These are phyloP conservation scores for Sporothrix sp. DNA, from an alignment of 2,329 filamentous ascomycete species.

Conservation along the genomic window DNA sequence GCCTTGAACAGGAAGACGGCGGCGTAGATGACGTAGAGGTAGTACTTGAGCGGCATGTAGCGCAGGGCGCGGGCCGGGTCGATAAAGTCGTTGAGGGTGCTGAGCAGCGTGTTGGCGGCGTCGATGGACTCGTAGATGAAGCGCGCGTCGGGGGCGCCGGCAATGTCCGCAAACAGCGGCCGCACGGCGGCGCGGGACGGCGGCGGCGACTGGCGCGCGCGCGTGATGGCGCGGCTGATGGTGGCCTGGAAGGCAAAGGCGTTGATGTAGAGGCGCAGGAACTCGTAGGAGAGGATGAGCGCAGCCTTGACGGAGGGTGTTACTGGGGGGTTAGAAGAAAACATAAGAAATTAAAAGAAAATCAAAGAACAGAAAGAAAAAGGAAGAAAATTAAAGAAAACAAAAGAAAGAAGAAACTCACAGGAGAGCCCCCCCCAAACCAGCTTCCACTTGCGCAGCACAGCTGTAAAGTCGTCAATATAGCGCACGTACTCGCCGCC, in stretches of 20 bases:
- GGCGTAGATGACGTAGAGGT: slow-evolving; percentile 52
- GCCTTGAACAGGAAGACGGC: slow-evolving; percentile 58
- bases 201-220: slow-evolving; percentile 28
- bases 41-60: slow-evolving; percentile 56
- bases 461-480: slow-evolving; percentile 61
- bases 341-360: too few relatives aligned
- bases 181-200: slow-evolving; percentile 22
- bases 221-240: slow-evolving; percentile 38
- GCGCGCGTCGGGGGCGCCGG: slow-evolving; percentile 51
- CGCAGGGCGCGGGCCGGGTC: slow-evolving; percentile 49
- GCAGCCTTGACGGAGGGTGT: slow-evolving; percentile 58
- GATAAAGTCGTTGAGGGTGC: slow-evolving; percentile 49
- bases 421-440: slow-evolving; percentile 60
- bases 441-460: slow-evolving; percentile 61
- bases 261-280: slow-evolving; percentile 62
- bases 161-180: slow-evolving; percentile 40
- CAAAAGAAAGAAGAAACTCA: slow-evolving; percentile 23
- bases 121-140: slow-evolving; percentile 59
- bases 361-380: background rate
- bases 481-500: slow-evolving; percentile 66
- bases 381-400: background rate
- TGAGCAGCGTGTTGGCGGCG: slow-evolving; percentile 51
- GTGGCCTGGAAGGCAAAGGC: slow-evolving; percentile 69
- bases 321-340: slow-evolving; percentile 27
- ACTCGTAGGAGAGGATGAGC: slow-evolving; percentile 61